A percentile compares a stretch with the other conserved stretches of the same genome.
Evolutionary conservation across 73 alveolate genomes (phyloP).

Genomic region (Paramecium sexaurelia): DNA sequence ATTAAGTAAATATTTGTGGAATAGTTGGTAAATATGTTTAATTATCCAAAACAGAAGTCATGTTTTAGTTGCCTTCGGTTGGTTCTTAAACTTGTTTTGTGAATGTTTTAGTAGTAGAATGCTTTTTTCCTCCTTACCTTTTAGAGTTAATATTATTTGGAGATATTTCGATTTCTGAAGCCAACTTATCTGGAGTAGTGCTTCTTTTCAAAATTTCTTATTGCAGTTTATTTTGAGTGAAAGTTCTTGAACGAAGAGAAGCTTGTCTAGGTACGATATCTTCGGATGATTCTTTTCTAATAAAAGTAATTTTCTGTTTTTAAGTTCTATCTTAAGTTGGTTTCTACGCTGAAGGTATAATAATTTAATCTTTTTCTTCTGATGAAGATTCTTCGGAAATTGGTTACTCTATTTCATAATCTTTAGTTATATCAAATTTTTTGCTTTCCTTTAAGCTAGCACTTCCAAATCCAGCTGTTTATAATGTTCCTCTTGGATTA

Average conservation of each 20-base stretch:
- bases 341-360: neutral
- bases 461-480: conserved; percentile 44
- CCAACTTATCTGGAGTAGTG: neutral
- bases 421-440: neutral
- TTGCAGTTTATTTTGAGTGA: neutral
- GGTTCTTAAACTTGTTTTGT: neutral
- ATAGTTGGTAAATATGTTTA: neutral
- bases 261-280: neutral
- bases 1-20: neutral
- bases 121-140: neutral
- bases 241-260: neutral
- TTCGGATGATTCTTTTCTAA: neutral
- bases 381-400: conserved; percentile 25
- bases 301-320: neutral
- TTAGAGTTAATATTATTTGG: neutral
- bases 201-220: neutral
- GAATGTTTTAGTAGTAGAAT: neutral
- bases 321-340: neutral
- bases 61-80: neutral
- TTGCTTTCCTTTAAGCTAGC: conserved; percentile 1
- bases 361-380: neutral
- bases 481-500: neutral
- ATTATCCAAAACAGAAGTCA: neutral
- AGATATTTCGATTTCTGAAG: neutral
- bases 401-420: conserved; percentile 1